Conservation (phyloP, 371 early-diverging fungal genomes). For the Apophysomyces trapeziformis region DNA sequence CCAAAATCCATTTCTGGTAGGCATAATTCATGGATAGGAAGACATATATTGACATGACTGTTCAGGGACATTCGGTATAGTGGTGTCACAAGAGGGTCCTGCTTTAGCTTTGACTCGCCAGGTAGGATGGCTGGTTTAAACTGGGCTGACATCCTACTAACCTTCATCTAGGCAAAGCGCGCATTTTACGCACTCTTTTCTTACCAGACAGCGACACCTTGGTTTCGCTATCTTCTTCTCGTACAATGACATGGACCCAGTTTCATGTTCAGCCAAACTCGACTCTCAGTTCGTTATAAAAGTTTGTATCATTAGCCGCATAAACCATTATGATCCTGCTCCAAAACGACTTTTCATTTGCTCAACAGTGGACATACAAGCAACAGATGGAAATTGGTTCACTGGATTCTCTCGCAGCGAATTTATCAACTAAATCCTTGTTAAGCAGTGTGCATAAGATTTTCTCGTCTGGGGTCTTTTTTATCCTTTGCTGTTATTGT, state of each 20-base stretch:
- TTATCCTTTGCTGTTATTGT: background rate
- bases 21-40: constrained; percentile 3
- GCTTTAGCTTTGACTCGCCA: constrained; percentile 20
- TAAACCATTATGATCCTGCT: too few relatives aligned
- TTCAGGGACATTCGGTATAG: constrained; percentile 38
- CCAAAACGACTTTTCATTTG: too few relatives aligned
- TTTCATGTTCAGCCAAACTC: constrained; percentile 33
- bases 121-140: background rate
- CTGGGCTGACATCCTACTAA: background rate
- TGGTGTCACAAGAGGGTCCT: constrained; percentile 26
- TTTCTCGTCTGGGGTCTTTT: background rate
- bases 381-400: too few relatives aligned
- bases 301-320: too few relatives aligned
- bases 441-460: background rate
- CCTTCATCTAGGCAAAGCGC: constrained; percentile 2
- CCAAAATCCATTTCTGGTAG: constrained; percentile 46
- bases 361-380: too few relatives aligned
- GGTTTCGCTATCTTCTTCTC: constrained; percentile 28
- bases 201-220: constrained; percentile 30
- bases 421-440: background rate
- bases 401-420: too few relatives aligned
- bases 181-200: constrained; percentile 28
- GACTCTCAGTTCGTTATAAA: constrained; percentile 14
- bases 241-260: constrained; percentile 39
- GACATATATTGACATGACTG: background rate